phyloP scores from a whole-genome alignment of 2,329 filamentous ascomycete species.

The Beauveria medogensis region DNA sequence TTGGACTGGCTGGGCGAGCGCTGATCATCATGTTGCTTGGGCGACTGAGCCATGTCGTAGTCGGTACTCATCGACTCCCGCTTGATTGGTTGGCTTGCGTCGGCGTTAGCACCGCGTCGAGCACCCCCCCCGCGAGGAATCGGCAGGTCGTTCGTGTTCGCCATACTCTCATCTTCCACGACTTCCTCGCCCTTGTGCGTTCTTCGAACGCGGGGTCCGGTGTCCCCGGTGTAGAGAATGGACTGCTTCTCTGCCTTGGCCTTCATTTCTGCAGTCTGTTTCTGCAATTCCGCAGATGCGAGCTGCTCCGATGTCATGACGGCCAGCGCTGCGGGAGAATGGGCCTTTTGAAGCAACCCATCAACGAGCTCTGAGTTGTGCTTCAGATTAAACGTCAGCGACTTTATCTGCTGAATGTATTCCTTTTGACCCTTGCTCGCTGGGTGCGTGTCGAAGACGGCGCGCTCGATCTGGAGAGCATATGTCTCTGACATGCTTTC shows the following conservation, averaged over 20 bases:
- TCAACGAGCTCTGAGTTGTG: conserved; percentile 72
- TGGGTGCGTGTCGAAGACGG: conserved; percentile 49
- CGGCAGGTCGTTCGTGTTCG: conserved; percentile 22
- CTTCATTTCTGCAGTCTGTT: conserved; percentile 67
- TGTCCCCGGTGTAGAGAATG: conserved; percentile 67
- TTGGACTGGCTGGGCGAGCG: conserved; percentile 47
- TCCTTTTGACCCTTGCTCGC: conserved; percentile 37
- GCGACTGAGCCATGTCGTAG: conserved; percentile 22
- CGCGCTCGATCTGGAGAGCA: conserved; percentile 73
- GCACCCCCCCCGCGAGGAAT: conserved; percentile 14
- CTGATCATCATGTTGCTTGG: conserved; percentile 38
- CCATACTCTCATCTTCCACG: conserved; percentile 62
- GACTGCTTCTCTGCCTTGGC: conserved; percentile 75
- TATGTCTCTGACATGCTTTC: conserved; percentile 60
- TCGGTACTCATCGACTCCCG: conserved; percentile 26
- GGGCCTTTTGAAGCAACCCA: conserved; percentile 61
- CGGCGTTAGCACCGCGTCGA: not conserved
- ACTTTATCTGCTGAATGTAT: conserved; percentile 59
- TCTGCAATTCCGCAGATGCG: conserved; percentile 82
- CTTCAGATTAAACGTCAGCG: conserved; percentile 80
- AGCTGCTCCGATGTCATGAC: conserved; percentile 86
- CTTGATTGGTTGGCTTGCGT: conserved; percentile 19
- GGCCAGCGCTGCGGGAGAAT: conserved; percentile 71
- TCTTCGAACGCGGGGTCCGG: conserved; percentile 67
- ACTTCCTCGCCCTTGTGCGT: conserved; percentile 95